phyloP scores from a whole-genome alignment of 2,329 filamentous ascomycete genomes.

The Hypoxylon sp. region DNA sequence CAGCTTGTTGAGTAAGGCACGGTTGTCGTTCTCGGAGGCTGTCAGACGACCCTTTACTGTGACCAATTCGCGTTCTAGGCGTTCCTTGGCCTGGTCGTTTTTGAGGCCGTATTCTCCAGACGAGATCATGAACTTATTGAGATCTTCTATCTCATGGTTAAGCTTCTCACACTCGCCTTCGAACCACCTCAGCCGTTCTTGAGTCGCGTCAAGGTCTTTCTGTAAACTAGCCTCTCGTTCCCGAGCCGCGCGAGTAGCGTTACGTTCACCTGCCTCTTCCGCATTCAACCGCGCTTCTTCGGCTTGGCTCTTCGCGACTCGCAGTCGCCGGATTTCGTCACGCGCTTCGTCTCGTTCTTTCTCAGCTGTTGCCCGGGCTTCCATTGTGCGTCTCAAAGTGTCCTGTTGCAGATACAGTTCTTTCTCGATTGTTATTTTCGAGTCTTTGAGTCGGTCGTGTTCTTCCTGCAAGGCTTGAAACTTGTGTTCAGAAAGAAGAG shows the following conservation, averaged over 20 bases:
- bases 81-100: slow-evolving; percentile 94
- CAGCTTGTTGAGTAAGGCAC: slow-evolving; percentile 93
- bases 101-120: slow-evolving; percentile 90
- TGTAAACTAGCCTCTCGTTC: slow-evolving; percentile 83
- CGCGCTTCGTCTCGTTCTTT: slow-evolving; percentile 91
- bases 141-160: slow-evolving; percentile 82
- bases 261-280: slow-evolving; percentile 83
- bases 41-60: slow-evolving; percentile 90
- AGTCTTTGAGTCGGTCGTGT: slow-evolving; percentile 87
- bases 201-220: slow-evolving; percentile 83
- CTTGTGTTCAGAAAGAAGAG: slow-evolving; percentile 90
- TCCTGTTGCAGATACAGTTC: slow-evolving; percentile 97
- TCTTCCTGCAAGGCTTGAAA: slow-evolving; percentile 85
- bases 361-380: slow-evolving; percentile 83
- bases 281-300: slow-evolving; percentile 89
- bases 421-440: slow-evolving; percentile 97
- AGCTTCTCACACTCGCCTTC: slow-evolving; percentile 83
- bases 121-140: slow-evolving; percentile 88
- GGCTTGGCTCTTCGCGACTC: slow-evolving; percentile 84
- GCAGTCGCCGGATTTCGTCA: slow-evolving; percentile 82
- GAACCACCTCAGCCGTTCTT: slow-evolving; percentile 80
- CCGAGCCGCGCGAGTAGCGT: slow-evolving; percentile 79
- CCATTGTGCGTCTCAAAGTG: slow-evolving; percentile 84
- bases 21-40: slow-evolving; percentile 96
- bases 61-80: slow-evolving; percentile 88